phyloP scores from a whole-genome alignment of 768 basidiomycete genomes.

The Leccinum imitatum region DNA sequence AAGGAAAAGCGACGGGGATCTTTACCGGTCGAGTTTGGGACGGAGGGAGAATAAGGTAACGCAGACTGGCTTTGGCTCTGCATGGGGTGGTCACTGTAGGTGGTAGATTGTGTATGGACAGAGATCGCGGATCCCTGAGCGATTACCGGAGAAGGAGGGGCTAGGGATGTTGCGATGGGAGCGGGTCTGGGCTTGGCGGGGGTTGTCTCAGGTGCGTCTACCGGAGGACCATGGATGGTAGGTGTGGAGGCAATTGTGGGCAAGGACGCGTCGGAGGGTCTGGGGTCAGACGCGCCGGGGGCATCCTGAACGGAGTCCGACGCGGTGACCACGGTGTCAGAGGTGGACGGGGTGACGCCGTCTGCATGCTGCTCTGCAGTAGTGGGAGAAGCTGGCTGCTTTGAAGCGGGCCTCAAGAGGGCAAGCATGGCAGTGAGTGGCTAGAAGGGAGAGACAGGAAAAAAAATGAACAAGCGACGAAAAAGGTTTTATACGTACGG shows the following conservation, averaged over 20 bases:
- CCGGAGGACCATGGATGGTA: conserved; percentile 21
- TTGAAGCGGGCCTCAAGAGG: conserved; percentile 24
- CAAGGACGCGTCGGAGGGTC: conserved; percentile 21
- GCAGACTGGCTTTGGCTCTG: conserved; percentile 31
- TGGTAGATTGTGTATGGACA: conserved; percentile 16
- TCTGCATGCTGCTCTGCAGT: neutral
- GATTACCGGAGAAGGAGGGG: conserved; percentile 15
- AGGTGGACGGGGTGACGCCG: neutral
- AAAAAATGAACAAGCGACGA: conserved; percentile 5
- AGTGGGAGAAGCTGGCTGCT: conserved; percentile 8
- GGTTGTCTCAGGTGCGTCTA: neutral
- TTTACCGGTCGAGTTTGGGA: conserved; percentile 15
- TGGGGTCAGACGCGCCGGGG: neutral
- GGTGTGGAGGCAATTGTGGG: conserved; percentile 25
- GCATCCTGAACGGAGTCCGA: conserved; percentile 4
- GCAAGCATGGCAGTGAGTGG: conserved; percentile 19
- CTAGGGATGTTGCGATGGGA: conserved; percentile 17
- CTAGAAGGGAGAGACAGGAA: neutral
- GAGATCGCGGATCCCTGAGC: conserved; percentile 8
- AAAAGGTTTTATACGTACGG: conserved; percentile 31
- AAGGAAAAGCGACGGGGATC: conserved; percentile 49
- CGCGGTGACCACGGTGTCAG: conserved; percentile 5
- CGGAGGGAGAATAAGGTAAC: conserved; percentile 21
- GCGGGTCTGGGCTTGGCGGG: conserved; percentile 4
- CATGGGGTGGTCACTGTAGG: conserved; percentile 17